Conservation (phyloP, 164 flowering plant species). For the Santalum album region DNA sequence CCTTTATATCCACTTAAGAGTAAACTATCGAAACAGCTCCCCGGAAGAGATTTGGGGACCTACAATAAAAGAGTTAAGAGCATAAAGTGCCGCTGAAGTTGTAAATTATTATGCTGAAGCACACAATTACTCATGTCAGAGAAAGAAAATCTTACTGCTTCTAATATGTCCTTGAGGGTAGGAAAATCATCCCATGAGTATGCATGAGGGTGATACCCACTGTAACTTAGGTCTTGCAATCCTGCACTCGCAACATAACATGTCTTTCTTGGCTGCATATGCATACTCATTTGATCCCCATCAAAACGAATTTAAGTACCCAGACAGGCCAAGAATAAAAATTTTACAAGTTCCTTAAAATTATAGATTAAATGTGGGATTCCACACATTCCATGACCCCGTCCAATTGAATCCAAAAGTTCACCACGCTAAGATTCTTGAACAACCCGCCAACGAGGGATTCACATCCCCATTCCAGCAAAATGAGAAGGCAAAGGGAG, state of each 20-base stretch:
- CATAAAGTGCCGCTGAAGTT: no score
- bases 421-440: no score
- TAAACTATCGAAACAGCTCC: conserved; percentile 30
- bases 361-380: not conserved
- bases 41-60: conserved; percentile 37
- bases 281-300: not conserved
- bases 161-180: conserved; percentile 53
- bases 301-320: not conserved
- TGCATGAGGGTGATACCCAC: conserved; percentile 76
- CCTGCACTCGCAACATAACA: conserved; percentile 77
- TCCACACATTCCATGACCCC: not conserved
- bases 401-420: not conserved
- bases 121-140: no score
- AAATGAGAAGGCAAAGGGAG: no score
- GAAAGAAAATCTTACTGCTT: conserved; percentile 40
- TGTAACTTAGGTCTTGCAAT: conserved; percentile 59
- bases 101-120: no score
- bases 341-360: not conserved
- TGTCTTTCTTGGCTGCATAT: conserved; percentile 82
- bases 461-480: no score
- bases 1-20: conserved; percentile 76
- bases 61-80: conserved; percentile 12
- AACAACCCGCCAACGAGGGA: no score
- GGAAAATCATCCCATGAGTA: conserved; percentile 85
- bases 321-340: not conserved